A percentile compares a stretch with the other conserved stretches of the same genome.
Conservation (phyloP, 169 alveolate genomes). For the Babesia bigemina region DNA sequence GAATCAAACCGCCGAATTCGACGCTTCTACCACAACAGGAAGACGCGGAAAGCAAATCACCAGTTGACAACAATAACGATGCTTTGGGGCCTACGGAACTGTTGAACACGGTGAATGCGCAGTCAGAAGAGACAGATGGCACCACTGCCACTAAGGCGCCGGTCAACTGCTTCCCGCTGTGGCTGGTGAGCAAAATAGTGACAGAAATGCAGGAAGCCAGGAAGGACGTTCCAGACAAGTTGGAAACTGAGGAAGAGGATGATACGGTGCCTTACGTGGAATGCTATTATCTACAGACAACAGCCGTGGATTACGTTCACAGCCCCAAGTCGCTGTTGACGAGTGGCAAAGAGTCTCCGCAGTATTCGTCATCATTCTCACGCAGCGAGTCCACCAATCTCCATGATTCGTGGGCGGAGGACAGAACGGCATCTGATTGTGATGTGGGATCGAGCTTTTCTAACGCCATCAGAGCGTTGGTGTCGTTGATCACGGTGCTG, state of each 20-base stretch:
- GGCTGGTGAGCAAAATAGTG: constrained; percentile 15
- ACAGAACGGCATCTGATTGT: neutral
- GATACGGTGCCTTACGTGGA: neutral
- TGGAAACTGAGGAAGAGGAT: neutral
- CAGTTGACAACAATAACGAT: neutral
- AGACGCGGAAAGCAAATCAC: neutral
- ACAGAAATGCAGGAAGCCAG: neutral
- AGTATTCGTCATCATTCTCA: neutral
- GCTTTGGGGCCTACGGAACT: neutral
- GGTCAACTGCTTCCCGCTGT: constrained; percentile 3
- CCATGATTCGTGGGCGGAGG: neutral
- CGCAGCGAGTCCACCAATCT: neutral
- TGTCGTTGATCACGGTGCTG: constrained; percentile 15
- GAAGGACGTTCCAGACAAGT: neutral
- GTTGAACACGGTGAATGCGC: neutral
- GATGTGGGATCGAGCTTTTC: constrained; percentile 24
- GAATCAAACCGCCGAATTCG: neutral
- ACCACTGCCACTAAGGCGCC: neutral
- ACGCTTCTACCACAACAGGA: neutral
- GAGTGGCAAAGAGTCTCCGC: neutral
- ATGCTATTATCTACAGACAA: constrained; percentile 6
- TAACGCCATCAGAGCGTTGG: constrained; percentile 30
- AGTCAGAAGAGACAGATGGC: neutral
- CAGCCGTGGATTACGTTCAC: neutral
- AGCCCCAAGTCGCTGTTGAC: constrained; percentile 5